Evolutionary conservation across 345 rosid species (phyloP).

Genomic region (Turnera subulata): DNA sequence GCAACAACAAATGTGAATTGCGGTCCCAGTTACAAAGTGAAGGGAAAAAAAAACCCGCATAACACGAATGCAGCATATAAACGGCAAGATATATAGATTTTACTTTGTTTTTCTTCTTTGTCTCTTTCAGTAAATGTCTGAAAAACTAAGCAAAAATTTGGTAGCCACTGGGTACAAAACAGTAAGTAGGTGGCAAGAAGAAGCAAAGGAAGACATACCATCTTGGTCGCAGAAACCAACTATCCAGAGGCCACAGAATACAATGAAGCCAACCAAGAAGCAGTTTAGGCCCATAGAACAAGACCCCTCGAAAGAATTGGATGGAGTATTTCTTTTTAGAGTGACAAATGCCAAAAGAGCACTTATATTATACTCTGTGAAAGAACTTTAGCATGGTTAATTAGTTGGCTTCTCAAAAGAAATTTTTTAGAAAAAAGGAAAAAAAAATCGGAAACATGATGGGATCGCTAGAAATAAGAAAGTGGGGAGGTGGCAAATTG

Average conservation of each 20-base stretch:
- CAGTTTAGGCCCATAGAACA: conserved; percentile 37
- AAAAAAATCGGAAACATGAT: neutral
- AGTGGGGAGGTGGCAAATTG: conserved; percentile 7
- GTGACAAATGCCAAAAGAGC: neutral
- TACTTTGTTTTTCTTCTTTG: too few species aligned
- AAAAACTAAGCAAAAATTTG: too few species aligned
- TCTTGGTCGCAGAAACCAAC: conserved; percentile 50
- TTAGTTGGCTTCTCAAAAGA: neutral
- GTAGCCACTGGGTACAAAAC: too few species aligned
- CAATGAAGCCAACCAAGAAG: conserved; percentile 39
- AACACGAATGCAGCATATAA: too few species aligned
- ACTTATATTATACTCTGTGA: neutral
- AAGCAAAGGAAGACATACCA: conserved; percentile 35
- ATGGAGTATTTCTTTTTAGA: neutral
- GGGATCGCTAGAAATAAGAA: neutral
- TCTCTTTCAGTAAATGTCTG: too few species aligned
- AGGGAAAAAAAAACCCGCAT: too few species aligned
- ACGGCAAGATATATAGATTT: too few species aligned
- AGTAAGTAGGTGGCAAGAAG: too few species aligned
- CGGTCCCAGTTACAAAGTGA: too few species aligned
- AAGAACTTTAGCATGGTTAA: neutral
- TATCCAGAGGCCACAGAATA: conserved; percentile 34
- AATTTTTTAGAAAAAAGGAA: neutral
- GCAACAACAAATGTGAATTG: too few species aligned
- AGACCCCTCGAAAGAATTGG: conserved; percentile 3